Base-by-base conservation (phyloP, 2,329 filamentous ascomycete genomes). In the Xylariaceae sp. region DNA sequence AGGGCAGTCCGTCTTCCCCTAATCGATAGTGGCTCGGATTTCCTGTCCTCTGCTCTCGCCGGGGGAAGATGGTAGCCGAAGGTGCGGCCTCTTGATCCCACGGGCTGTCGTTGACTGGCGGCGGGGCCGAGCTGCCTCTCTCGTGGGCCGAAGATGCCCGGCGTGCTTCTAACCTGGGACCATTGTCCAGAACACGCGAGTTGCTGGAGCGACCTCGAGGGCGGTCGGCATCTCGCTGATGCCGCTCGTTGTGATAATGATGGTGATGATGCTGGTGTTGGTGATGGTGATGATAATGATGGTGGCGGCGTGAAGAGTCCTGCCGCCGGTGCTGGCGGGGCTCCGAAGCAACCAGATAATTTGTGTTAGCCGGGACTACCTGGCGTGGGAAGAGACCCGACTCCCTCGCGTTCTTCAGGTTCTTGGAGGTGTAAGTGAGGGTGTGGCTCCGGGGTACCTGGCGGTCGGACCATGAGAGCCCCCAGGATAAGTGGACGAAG, bases 401-500 rank as follows among this genome's bases (percentile, higher is more conserved):
- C 54, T 63, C 72, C 67, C 57, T 77, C 63, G 55, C 62, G 17
- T 60, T 61, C 51, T 75, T 74, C 48, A 75, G 62, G 49, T 69
- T 72, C 51, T 72, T 72, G 16, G 77, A 80, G 57, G 71, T 73
- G 57, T 77, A 80, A 42, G 75, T 75, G 54, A 78, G 54, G 28
- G 73, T 72, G 53, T 76, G 75, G 47, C 66, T 72, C 52, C 72
- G 75, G 12, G 73, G 69, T 12, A 71, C 53, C 50, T 75, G 70
- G 38, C 71, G 71, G n/a, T 70, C 69, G 22, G 72, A 71, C 72
- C 75, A 79, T 1, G 77, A 78, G 19, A 81, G 65, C 31, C 78
- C 76, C 53, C 80, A 77, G 60, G 79, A 77, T 53, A 81, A 65
- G 49, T 78, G 74, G 10, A 81, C 65, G 52, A 78, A 80, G 48